A percentile compares a stretch with the other conserved stretches of the same genome.
These are phyloP conservation scores for Aspergillus nomiae DNA, from an alignment of 2,329 filamentous ascomycete species.

Conservation along the genomic window DNA sequence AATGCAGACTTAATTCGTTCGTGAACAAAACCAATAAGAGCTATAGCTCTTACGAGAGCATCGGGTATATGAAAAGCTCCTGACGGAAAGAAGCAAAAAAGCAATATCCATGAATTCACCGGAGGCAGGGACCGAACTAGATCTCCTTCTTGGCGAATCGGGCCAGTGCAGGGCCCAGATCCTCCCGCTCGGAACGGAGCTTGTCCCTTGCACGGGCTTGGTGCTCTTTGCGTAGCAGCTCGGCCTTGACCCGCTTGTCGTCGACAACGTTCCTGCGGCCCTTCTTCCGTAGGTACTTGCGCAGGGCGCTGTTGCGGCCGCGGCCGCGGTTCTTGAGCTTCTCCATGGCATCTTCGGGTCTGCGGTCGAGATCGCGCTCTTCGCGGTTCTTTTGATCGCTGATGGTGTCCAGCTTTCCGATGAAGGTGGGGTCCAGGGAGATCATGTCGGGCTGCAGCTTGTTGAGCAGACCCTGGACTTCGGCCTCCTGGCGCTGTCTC, in stretches of 20 bases:
- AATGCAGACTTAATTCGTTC: constrained; percentile 6
- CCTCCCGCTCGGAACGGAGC: constrained; percentile 67
- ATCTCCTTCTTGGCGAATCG: constrained; percentile 74
- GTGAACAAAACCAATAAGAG: constrained; percentile 1
- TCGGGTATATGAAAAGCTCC: constrained; percentile 20
- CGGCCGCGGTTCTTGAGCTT: constrained; percentile 73
- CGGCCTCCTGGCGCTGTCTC: constrained; percentile 88
- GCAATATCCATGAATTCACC: constrained; percentile 7
- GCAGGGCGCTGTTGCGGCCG: constrained; percentile 85
- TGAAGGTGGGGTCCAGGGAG: constrained; percentile 84
- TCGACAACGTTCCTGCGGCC: constrained; percentile 92
- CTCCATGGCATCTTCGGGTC: constrained; percentile 60
- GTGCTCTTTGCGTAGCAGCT: constrained; percentile 73
- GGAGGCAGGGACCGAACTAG: constrained; percentile 16
- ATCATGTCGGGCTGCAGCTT: constrained; percentile 98
- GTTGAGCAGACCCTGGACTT: constrained; percentile 87
- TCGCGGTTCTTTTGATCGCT: constrained; percentile 75
- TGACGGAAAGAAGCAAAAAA: constrained; percentile 9
- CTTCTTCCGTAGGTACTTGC: constrained; percentile 89
- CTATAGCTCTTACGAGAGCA: neutral
- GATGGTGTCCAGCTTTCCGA: constrained; percentile 82
- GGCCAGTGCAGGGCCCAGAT: constrained; percentile 81
- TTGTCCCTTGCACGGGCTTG: constrained; percentile 70
- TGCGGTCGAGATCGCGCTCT: constrained; percentile 78
- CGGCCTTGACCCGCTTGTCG: constrained; percentile 84